phyloP scores from a whole-genome alignment of 805 yeast species.

The Saccharomycopsis sp. region DNA sequence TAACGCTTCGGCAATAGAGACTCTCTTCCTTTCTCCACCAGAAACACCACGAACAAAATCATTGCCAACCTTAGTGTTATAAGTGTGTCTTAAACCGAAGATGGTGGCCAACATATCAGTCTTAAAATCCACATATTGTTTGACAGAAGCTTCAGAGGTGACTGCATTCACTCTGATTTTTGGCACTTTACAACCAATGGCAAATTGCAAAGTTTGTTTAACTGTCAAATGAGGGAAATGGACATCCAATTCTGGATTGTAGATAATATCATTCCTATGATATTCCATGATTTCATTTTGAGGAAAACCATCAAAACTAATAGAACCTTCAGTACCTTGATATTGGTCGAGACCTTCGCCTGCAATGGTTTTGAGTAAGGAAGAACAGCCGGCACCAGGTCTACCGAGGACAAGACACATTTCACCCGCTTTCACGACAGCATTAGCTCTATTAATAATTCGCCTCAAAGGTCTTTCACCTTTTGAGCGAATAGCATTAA shows the following conservation, averaged over 20 bases:
- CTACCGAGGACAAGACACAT: constrained; percentile 47
- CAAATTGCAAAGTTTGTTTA: constrained; percentile 44
- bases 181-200: constrained; percentile 43
- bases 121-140: constrained; percentile 32
- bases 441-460: constrained; percentile 36
- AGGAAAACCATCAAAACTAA: constrained; percentile 43
- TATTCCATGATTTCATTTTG: constrained; percentile 40
- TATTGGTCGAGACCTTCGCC: constrained; percentile 36
- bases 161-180: constrained; percentile 36
- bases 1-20: constrained; percentile 72
- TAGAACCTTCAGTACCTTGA: constrained; percentile 32
- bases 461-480: constrained; percentile 32
- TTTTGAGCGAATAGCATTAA: constrained; percentile 22
- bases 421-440: constrained; percentile 43
- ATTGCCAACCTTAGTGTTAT: constrained; percentile 55
- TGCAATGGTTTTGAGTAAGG: constrained; percentile 40
- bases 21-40: constrained; percentile 84
- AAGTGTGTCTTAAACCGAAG: constrained; percentile 55
- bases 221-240: constrained; percentile 48
- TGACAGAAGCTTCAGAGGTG: constrained; percentile 25
- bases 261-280: constrained; percentile 43
- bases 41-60: constrained; percentile 66
- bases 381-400: constrained; percentile 63
- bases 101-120: constrained; percentile 36
- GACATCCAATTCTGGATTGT: constrained; percentile 44